These are phyloP conservation scores for Dittrichia graveolens DNA, from an alignment of 129 eudicot genomes.

Conservation along the genomic window DNA sequence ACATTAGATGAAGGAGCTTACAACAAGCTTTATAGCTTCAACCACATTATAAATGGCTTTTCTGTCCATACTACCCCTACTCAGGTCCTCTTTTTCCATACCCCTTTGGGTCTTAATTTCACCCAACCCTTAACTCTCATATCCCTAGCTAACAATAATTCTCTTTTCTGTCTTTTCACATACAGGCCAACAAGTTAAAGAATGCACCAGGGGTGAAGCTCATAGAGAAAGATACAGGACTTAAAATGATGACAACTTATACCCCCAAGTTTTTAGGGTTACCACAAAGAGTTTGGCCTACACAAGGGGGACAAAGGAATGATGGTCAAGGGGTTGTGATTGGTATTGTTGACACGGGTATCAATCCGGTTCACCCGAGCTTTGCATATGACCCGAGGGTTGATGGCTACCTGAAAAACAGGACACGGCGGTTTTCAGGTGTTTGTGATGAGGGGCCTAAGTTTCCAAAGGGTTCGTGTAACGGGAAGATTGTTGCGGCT, in stretches of 20 bases:
- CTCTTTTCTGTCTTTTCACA: neutral
- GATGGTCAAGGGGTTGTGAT: conserved; percentile 93
- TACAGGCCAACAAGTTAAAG: conserved; percentile 61
- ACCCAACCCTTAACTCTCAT: neutral
- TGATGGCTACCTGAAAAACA: conserved; percentile 29
- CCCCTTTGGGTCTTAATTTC: neutral
- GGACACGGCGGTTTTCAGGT: conserved; percentile 53
- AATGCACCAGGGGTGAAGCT: conserved; percentile 58
- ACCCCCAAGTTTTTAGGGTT: conserved; percentile 69
- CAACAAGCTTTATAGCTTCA: conserved; percentile 79
- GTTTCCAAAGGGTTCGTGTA: conserved; percentile 77
- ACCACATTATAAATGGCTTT: conserved; percentile 87
- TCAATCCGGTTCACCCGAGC: conserved; percentile 86
- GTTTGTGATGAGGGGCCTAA: conserved; percentile 74
- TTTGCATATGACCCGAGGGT: conserved; percentile 58
- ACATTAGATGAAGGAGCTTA: conserved; percentile 64
- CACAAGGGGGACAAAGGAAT: conserved; percentile 48
- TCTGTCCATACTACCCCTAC: conserved; percentile 80
- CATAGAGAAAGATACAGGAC: conserved; percentile 76
- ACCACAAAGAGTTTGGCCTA: conserved; percentile 66
- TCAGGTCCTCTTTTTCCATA: conserved; percentile 46
- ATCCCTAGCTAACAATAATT: no score
- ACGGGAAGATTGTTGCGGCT: conserved; percentile 90
- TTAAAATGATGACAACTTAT: conserved; percentile 73
- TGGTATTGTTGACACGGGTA: conserved; percentile 87